Conservation (phyloP, 164 flowering plant species). For the Piper betle region DNA sequence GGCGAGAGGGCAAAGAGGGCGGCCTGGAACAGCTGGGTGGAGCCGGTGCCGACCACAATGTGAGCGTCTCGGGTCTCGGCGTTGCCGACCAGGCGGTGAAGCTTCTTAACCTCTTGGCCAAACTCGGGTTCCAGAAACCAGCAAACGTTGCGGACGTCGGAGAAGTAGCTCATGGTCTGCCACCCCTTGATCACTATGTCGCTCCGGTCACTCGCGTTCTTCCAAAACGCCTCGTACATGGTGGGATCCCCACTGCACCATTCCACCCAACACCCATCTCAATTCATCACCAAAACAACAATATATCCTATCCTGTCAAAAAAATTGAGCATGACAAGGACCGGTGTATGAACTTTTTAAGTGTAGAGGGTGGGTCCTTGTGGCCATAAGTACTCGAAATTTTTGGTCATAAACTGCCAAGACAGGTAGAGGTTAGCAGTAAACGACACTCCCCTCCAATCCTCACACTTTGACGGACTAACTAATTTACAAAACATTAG, state of each 20-base stretch:
- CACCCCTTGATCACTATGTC: slow-evolving; percentile 51
- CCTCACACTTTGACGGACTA: too few relatives aligned
- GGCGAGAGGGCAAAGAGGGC: slow-evolving; percentile 65
- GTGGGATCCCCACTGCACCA: slow-evolving; percentile 96
- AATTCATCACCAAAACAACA: neutral
- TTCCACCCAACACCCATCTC: neutral
- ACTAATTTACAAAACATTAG: too few relatives aligned
- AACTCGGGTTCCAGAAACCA: slow-evolving; percentile 86
- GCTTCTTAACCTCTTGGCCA: slow-evolving; percentile 30
- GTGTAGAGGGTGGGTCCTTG: too few relatives aligned
- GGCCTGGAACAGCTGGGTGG: slow-evolving; percentile 75
- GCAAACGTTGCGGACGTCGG: slow-evolving; percentile 47
- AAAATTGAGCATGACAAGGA: too few relatives aligned
- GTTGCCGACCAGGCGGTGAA: slow-evolving; percentile 70
- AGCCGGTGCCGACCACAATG: slow-evolving; percentile 87
- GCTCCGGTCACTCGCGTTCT: slow-evolving; percentile 40
- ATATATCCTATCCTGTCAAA: too few relatives aligned
- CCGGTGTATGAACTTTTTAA: too few relatives aligned
- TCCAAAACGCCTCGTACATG: slow-evolving; percentile 74
- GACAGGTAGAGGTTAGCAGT: neutral
- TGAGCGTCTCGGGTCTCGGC: slow-evolving; percentile 50
- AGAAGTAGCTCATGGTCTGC: slow-evolving; percentile 71
- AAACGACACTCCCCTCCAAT: neutral
- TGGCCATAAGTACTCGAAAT: too few relatives aligned
- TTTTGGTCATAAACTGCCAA: neutral